Base-by-base conservation (phyloP, 1,284 basidiomycete genomes). In the Austropuccinia psidii region DNA sequence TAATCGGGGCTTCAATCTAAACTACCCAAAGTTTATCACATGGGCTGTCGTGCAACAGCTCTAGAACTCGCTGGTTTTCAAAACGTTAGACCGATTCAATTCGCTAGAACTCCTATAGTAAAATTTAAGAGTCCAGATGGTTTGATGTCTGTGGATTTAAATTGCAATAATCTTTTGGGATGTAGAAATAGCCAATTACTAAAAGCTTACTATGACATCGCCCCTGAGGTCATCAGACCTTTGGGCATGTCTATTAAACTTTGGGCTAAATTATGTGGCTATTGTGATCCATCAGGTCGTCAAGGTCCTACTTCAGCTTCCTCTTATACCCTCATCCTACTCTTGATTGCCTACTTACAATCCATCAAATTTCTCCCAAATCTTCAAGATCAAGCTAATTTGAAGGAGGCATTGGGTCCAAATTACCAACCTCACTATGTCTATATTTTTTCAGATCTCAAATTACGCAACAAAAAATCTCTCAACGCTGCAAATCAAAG, bases 251-350 rank as follows among this genome's bases (percentile, higher is more conserved):
- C 43, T 31, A 52, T 70, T 45, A 70, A 70, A 19, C 41, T 49
- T 17, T 70, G 68, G 68, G 68, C 68, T n/a, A 70, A 70, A 31
- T 0, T 45, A 24, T 45, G 68, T 43, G 68, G 68, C 7, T 57
- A 45, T 41, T 70, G 68, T 37, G 68, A 70, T 52, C 68, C 68
- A 8, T 60, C 68, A 21, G 68, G 68, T 11, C 7, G 33, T n/a
- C 21, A 45, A 4, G 68, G 68, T 24, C 68, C 68, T 8, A 49
- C 47, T 31, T 57, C 55, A 2, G 41, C 57, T 17, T 70, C 68
- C 2, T 49, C 55, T 5, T 70, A 70, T 37, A 70, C 68, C 29
- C 24, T 70, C 13, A 41, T 70, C 33, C 45, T 70, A 31, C 41
- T 70, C 33, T 13, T 70, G 11, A 70, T 70, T 43, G 68, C 19